phyloP scores from a whole-genome alignment of 1,284 basidiomycete species.

The Termitomyces sp. region DNA sequence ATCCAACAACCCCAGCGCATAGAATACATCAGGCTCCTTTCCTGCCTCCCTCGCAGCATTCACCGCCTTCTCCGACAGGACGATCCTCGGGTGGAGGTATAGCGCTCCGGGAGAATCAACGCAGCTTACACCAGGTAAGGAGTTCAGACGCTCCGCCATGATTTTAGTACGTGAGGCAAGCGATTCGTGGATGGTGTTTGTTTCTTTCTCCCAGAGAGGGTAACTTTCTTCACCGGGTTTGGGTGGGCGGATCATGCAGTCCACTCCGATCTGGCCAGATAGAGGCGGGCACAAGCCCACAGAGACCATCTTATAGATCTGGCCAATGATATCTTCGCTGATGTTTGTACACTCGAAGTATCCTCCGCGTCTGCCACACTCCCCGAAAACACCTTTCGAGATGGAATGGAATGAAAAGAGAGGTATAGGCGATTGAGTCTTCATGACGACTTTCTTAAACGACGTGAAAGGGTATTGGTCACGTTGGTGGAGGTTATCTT shows the following conservation, averaged over 20 bases:
- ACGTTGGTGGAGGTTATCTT: slow-evolving; percentile 79
- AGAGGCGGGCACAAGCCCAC: slow-evolving; percentile 88
- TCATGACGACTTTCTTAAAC: slow-evolving; percentile 83
- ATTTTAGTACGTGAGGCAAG: slow-evolving; percentile 66
- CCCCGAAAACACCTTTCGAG: slow-evolving; percentile 90
- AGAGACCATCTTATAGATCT: slow-evolving; percentile 93
- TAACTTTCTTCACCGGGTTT: slow-evolving; percentile 72
- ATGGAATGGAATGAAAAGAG: slow-evolving; percentile 95
- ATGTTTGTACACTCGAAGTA: slow-evolving; percentile 92
- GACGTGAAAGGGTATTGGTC: slow-evolving; percentile 75
- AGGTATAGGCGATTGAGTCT: slow-evolving; percentile 61
- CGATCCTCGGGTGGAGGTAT: slow-evolving; percentile 33
- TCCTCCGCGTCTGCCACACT: slow-evolving; percentile 90
- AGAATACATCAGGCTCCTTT: slow-evolving; percentile 84
- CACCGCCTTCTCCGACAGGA: slow-evolving; percentile 55
- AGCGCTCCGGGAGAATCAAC: slow-evolving; percentile 80
- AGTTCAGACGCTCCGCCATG: slow-evolving; percentile 76
- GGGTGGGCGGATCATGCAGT: slow-evolving; percentile 84
- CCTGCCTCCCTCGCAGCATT: slow-evolving; percentile 67
- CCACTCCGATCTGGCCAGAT: slow-evolving; percentile 87
- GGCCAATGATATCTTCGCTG: slow-evolving; percentile 66
- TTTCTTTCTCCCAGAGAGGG: slow-evolving; percentile 77
- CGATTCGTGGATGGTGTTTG: slow-evolving; percentile 69
- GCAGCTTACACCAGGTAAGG: slow-evolving; percentile 77
- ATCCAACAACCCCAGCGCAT: slow-evolving; percentile 79